These are phyloP conservation scores for Adansonia grandidieri DNA, from an alignment of 441 rosid genomes.

Conservation along the genomic window DNA sequence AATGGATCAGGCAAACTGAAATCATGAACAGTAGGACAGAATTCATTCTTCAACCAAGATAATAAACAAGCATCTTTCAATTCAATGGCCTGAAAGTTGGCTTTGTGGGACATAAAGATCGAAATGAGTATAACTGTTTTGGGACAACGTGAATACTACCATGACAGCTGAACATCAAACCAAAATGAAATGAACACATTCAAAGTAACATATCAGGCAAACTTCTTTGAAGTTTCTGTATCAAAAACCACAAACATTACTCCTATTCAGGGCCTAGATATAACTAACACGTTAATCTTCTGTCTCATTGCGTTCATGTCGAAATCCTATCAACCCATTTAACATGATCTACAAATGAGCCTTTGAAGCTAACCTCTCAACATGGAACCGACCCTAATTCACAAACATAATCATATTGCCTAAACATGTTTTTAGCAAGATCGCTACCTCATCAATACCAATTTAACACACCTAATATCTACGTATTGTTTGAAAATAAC, in stretches of 20 bases:
- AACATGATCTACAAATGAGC: not conserved
- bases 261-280: not conserved
- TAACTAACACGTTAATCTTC: not conserved
- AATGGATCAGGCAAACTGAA: not conserved
- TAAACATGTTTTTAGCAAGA: not conserved
- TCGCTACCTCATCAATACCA: not conserved
- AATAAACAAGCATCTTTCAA: constrained; percentile 10
- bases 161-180: not conserved
- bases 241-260: not conserved
- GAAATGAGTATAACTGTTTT: not conserved
- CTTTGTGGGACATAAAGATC: constrained; percentile 6
- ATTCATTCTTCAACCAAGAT: not conserved
- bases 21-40: not conserved
- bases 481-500: not conserved
- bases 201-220: not conserved
- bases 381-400: not conserved
- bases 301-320: not conserved
- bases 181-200: not conserved
- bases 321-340: not conserved
- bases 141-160: constrained; percentile 1
- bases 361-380: not conserved
- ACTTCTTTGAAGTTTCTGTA: not conserved
- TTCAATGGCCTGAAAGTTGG: not conserved
- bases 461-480: not conserved
- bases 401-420: not conserved